These are phyloP conservation scores for Heliocybe sulcata DNA, from an alignment of 1,284 basidiomycete species.

Conservation along the genomic window DNA sequence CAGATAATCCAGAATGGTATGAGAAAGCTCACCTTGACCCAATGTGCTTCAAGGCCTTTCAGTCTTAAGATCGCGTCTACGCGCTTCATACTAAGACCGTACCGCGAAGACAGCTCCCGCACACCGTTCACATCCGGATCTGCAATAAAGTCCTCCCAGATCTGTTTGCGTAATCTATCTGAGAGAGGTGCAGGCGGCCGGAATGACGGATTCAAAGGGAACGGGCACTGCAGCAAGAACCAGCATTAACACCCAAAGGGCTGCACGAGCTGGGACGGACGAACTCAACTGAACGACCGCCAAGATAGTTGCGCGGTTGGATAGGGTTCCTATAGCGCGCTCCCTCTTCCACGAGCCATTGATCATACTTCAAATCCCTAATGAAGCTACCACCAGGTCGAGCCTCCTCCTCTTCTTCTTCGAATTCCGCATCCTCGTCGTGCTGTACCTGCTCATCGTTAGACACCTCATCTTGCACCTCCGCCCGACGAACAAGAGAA, in stretches of 20 bases:
- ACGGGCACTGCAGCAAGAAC: constrained; percentile 44
- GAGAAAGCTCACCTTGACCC: constrained; percentile 54
- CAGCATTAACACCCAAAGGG: constrained; percentile 5
- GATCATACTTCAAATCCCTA: constrained; percentile 17
- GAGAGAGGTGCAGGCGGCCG: constrained; percentile 71
- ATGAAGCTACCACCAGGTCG: constrained; percentile 10
- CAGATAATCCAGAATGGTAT: constrained; percentile 9
- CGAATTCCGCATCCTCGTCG: constrained; percentile 6
- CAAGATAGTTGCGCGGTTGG: constrained; percentile 49
- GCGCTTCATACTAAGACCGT: constrained; percentile 65
- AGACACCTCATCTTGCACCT: constrained; percentile 14
- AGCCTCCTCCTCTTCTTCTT: constrained; percentile 13
- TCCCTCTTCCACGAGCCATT: constrained; percentile 30
- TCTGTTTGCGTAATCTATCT: constrained; percentile 42
- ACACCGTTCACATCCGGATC: constrained; percentile 52
- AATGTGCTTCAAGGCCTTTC: constrained; percentile 67
- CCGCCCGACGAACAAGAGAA: constrained; percentile 9
- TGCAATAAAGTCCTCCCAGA: constrained; percentile 50
- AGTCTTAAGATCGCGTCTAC: constrained; percentile 74
- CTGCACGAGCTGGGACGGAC: constrained; percentile 11
- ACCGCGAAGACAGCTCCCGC: constrained; percentile 49
- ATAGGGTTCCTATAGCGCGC: constrained; percentile 29
- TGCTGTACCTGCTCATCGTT: constrained; percentile 12
- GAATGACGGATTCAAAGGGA: constrained; percentile 78
- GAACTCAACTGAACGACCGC: constrained; percentile 45